These are phyloP conservation scores for Gymnopilus dilepis DNA, from an alignment of 768 basidiomycete species.

Conservation along the genomic window DNA sequence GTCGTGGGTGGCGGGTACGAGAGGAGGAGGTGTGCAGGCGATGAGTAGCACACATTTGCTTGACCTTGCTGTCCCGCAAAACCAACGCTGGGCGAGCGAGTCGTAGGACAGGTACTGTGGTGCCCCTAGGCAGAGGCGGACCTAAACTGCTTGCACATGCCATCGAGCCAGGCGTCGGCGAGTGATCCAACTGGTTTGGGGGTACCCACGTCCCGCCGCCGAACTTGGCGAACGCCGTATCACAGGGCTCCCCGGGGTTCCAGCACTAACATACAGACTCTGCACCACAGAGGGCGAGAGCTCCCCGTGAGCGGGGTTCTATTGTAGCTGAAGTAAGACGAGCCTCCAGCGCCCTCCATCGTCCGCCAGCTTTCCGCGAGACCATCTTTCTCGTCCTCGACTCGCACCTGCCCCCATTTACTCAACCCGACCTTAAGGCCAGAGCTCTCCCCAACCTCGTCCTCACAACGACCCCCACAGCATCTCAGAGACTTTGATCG, in stretches of 20 bases:
- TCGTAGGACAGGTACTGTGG: neutral
- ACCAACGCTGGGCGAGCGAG: constrained; percentile 18
- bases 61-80: constrained; percentile 28
- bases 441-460: too few relatives aligned
- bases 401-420: too few relatives aligned
- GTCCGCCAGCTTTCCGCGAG: too few relatives aligned
- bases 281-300: constrained; percentile 31
- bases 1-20: constrained; percentile 21
- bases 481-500: too few relatives aligned
- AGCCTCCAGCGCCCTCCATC: constrained; percentile 51
- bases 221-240: constrained; percentile 25
- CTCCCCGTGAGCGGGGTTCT: constrained; percentile 37
- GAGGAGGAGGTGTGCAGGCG: constrained; percentile 1
- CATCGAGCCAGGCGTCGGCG: constrained; percentile 20
- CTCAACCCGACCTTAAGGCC: too few relatives aligned
- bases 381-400: too few relatives aligned
- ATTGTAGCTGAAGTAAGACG: constrained; percentile 40
- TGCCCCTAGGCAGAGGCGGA: constrained; percentile 15
- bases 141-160: constrained; percentile 12
- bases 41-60: neutral
- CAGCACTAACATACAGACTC: constrained; percentile 36
- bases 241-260: constrained; percentile 21
- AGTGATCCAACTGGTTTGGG: constrained; percentile 1
- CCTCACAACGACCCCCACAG: too few relatives aligned
- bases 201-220: constrained; percentile 8